Evolutionary conservation across 2,329 filamentous ascomycete species (phyloP).

Genomic region (Verticillium klebahnii): DNA sequence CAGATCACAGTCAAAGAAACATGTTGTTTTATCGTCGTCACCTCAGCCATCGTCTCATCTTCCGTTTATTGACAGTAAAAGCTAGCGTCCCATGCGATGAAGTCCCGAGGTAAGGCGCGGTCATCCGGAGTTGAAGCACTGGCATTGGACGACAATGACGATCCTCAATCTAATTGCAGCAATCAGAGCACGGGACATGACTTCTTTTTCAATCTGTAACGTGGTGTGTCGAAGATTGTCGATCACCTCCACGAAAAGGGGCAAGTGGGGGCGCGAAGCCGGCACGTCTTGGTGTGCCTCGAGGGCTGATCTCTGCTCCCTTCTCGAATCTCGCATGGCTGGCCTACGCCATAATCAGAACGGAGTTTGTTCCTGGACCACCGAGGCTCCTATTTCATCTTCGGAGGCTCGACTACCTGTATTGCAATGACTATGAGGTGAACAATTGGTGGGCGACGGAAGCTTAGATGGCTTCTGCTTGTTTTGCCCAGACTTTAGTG

Average conservation of each 20-base stretch:
- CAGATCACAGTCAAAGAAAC: too few species aligned
- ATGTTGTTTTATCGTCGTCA: too few species aligned
- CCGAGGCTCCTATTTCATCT: neutral
- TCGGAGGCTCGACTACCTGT: neutral
- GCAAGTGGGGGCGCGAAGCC: neutral
- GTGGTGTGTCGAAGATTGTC: neutral
- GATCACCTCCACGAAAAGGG: neutral
- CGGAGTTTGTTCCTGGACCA: neutral
- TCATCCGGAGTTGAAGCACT: neutral
- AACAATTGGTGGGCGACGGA: too few species aligned
- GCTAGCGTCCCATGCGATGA: too few species aligned
- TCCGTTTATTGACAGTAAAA: too few species aligned
- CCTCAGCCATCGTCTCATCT: too few species aligned
- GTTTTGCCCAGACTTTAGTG: neutral
- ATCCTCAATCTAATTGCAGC: neutral
- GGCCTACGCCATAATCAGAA: neutral
- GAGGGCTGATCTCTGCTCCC: neutral
- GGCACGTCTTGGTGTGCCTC: too few species aligned
- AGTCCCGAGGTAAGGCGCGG: neutral
- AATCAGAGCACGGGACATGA: neutral
- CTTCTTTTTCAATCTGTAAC: neutral
- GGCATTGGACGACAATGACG: neutral
- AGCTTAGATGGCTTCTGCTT: neutral
- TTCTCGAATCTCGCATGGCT: neutral
- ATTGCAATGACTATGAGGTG: too few species aligned